Evolutionary conservation across 768 basidiomycete species (phyloP).

Genomic region (Macrolepiota fuliginosa): DNA sequence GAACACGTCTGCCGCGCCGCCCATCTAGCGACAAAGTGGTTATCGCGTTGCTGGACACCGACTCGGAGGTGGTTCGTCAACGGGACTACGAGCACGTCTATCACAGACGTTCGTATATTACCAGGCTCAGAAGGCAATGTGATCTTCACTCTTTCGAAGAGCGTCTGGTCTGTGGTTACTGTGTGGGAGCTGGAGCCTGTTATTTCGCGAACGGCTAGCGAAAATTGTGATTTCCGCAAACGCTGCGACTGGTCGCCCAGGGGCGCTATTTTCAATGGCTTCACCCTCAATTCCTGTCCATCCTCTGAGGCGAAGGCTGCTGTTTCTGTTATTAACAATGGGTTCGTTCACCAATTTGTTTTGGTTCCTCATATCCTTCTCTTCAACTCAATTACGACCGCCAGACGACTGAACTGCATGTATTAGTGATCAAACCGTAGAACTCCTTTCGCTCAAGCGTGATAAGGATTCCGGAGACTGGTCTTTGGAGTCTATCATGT

Average conservation of each 20-base stretch:
- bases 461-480: conserved; percentile 12
- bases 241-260: conserved; percentile 52
- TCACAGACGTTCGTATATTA: conserved; percentile 55
- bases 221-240: conserved; percentile 41
- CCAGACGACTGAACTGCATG: conserved; percentile 14
- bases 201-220: conserved; percentile 28
- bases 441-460: conserved; percentile 27
- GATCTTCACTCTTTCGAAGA: conserved; percentile 53
- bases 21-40: conserved; percentile 51
- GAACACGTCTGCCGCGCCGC: conserved; percentile 40
- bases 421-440: conserved; percentile 29
- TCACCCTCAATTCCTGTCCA: conserved; percentile 47
- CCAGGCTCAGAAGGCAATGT: conserved; percentile 41
- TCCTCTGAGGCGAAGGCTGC: conserved; percentile 48
- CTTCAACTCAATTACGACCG: background rate
- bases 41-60: conserved; percentile 15
- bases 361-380: conserved; percentile 1
- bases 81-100: conserved; percentile 36
- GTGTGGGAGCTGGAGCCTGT: conserved; percentile 46
- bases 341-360: conserved; percentile 32
- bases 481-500: conserved; percentile 28
- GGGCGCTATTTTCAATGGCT: conserved; percentile 49
- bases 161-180: conserved; percentile 58
- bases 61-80: conserved; percentile 22
- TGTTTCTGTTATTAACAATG: conserved; percentile 42